Evolutionary conservation across 1,139 yeast genomes (phyloP).

Genomic region (Candida neerlandica): DNA sequence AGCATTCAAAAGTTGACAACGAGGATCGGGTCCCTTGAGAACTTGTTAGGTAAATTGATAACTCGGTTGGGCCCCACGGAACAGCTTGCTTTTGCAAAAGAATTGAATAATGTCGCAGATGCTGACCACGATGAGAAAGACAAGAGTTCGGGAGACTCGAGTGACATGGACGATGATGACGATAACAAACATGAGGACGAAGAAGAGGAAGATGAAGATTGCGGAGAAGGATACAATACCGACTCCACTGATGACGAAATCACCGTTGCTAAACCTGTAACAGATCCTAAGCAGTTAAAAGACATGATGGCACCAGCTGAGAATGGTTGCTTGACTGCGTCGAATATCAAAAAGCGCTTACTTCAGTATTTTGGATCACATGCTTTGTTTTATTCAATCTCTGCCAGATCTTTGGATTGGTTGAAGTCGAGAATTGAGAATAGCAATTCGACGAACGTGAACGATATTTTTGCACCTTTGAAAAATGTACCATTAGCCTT

Average conservation of each 20-base stretch:
- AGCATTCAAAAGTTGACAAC: slow-evolving; percentile 14
- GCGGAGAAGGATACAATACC: not conserved
- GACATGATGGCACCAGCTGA: slow-evolving; percentile 16
- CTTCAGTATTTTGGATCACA: slow-evolving; percentile 22
- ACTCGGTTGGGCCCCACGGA: slow-evolving; percentile 13
- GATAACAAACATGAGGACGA: slow-evolving; percentile 5
- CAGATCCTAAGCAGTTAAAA: slow-evolving; percentile 12
- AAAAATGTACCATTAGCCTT: slow-evolving; percentile 14
- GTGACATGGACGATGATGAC: slow-evolving; percentile 7
- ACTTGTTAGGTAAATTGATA: slow-evolving; percentile 13
- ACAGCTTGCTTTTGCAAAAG: slow-evolving; percentile 2
- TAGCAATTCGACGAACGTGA: slow-evolving; percentile 5
- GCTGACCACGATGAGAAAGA: not conserved
- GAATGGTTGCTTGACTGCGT: slow-evolving; percentile 9
- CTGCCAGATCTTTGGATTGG: slow-evolving; percentile 23
- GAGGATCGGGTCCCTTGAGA: slow-evolving; percentile 15
- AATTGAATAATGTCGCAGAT: not conserved
- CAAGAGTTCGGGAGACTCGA: not conserved
- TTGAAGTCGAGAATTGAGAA: slow-evolving; percentile 13
- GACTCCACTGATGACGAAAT: not conserved
- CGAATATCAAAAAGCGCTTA: slow-evolving; percentile 10
- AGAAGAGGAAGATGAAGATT: not conserved
- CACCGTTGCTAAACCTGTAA: not conserved
- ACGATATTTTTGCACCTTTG: slow-evolving; percentile 15
- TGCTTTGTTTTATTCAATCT: slow-evolving; percentile 20